Base-by-base conservation (phyloP, 2,329 filamentous ascomycete genomes). In the Alternaria hordeiaustralica region DNA sequence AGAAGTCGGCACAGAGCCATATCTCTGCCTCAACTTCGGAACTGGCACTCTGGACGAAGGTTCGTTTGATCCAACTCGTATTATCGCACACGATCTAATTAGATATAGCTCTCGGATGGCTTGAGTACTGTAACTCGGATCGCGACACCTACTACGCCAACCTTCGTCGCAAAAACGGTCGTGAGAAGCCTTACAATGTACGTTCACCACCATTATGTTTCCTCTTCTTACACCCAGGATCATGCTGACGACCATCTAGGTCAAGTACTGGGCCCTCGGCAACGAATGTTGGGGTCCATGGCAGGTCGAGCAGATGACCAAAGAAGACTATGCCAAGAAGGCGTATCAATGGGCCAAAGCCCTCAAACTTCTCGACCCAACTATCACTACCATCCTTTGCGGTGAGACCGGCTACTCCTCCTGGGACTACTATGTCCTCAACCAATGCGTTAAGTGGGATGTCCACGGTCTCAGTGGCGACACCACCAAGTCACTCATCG, bases 241-340 rank as follows among this genome's bases (percentile, higher is more conserved):
- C 23, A 50, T 49, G 13, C 50, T 36, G 49, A 55, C 13, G 13
- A 44, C 13, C 46, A 8, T 4, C 8, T 10, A 20, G 71, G 82
- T 94, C 72, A 93, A 92, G 81, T 95, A 94, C 84, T 96, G 92
- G 92, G 92, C 91, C 2, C 86, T 96, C 25, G 92, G 92, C 10
- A 96, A 96, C 79, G 88, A 90, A 72, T 85, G 85, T 78, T 64
- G 49, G 47, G 56, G 57, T 20, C 55, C 62, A 12, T 58, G 59
- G 59, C 58, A 60, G 78, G 87, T 92, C 62, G 88, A 85, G 69
- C 87, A 91, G 79, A 86, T 88, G 84, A 90, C 88, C 67, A 88
- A 90, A 76, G 88, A 90, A 72, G 88, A 87, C 80, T 92, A 92
- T 76, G 88, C 89, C 46, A 87, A 89, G 74, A 88, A 88, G 74